Base-by-base conservation (phyloP, 495 filamentous ascomycete species). In the Talaromyces proteolyticus region DNA sequence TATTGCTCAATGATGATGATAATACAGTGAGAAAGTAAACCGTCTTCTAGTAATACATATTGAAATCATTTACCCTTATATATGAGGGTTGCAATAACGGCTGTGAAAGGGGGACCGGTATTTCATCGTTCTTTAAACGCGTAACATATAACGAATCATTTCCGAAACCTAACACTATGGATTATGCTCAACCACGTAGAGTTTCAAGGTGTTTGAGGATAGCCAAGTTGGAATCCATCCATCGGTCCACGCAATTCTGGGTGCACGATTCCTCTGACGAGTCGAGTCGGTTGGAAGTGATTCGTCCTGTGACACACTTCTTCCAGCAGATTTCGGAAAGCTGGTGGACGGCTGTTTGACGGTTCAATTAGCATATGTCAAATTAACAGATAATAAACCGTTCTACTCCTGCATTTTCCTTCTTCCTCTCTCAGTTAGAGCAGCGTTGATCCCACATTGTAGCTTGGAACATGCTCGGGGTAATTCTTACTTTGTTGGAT, bases 291-390 rank as follows among this genome's bases (percentile, higher is more conserved):
- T 78, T 78, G 39, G 70, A 75, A 40, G 80, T 76, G 58, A 92
- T 82, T 42, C 76, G 76, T 45, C 79, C 68, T 22, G 84, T 82
- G 50, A 87, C 74, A 76, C 93, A 98, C 76, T 96, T 96, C 59
- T 80, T 88, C 81, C 86, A 98, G 80, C 93, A 98, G 47, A 86
- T 76, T 57, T 92, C 86, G 29, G 93, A 92, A 29, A 98, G 73
- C 56, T 67, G 70, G 70, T 98, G 93, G 25, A 92, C 82, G 48
- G 82, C 89, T 89, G 44, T 14, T 23, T 29, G n/a, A 14, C 16
- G 5, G 16, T 11, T 11, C 2, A 11, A 42, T 42, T 22, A 22
- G 20, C 20, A 42, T 42, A 16, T 1, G 20, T 42, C n/a, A n/a
- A n/a, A n/a, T n/a, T n/a, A n/a, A n/a, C n/a, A n/a, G n/a, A n/a